Base-by-base conservation (phyloP, 129 eudicot genomes). In the Tagetes patula region DNA sequence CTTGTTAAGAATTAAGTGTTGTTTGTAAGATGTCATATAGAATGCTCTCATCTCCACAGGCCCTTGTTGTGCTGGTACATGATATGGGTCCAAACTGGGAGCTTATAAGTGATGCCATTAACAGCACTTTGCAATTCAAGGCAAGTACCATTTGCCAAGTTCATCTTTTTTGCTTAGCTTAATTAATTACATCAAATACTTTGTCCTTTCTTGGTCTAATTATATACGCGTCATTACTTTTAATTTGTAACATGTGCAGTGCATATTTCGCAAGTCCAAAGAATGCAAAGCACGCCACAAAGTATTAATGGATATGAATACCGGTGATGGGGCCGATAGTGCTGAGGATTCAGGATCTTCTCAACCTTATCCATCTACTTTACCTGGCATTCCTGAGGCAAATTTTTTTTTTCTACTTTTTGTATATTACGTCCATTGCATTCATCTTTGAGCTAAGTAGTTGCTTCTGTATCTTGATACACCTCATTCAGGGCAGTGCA, bases 31-130 rank as follows among this genome's bases (percentile, higher is more conserved):
- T 60, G 63, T 30, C 61, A 77, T 69, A 60, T 37, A 77, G 12
- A 47, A 12, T 59, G 45, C 13, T 69, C 70, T 68, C 41, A 38
- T 72, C 74, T 63, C 46, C 37, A 14, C 87, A 92, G 98, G 92
- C 86, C 39, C 98, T 92, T 85, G 91, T 92, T 70, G 98, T 92
- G 74, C 86, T 92, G 58, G 98, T 83, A 27, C 98, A 92, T 87
- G 98, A 89, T 80, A 73, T 92, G 84, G 98, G 98, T 68, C 98
- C 98, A 20, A 87, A 92, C 71, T 92, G 98, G 98, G 98, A 89
- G 90, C 89, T 92, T 70, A 87, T 92, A 32, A 89, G 94, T 80
- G 98, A 92, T 80, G 96, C 88, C 70, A 70, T 89, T 62, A 92
- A 85, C 82, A 85, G 91, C 84, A 85, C 85, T 58, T 82, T 89